Evolutionary conservation across 331 rosid species (phyloP), one percentile per base, ranked within the genome.

Genomic region (Quercus lobata): DNA sequence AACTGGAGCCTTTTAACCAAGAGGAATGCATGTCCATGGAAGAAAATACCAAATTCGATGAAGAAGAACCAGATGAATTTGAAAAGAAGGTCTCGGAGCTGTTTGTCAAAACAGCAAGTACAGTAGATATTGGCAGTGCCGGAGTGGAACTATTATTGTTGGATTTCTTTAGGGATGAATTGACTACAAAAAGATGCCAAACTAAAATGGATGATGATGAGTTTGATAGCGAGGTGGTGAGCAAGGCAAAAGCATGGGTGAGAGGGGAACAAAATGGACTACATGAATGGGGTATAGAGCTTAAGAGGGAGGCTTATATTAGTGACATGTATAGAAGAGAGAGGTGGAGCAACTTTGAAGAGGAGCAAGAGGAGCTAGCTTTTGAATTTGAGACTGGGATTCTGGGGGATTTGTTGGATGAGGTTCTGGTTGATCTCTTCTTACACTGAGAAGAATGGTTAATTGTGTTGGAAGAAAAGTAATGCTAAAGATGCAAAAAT

Each of bases 91-190:
- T 87, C 72, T 73, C 68, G 37, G 78, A 83, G 29, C 62, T 86
- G 79, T 82, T 91, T 83, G 73, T 80, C 8, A 87, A 80, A 76
- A 79, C 76, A 72, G 84, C 65, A 32, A 10, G 77, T 73, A 71
- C 84, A 73, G 6, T 61, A 32, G 76, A 66, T 21, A 76, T 57
- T 30, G 65, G 17, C 24, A 66, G 22, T 1, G 83, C 61, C 24
- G 37, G 75, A 6, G 74, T 87, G 69, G 90, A 84, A 69, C 58
- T 66, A 79, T 24, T 91, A 44, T 6, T 89, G 68, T 54, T 89
- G 74, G 93, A 89, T 35, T 91, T 91, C 83, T 91, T 86, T 70
- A 73, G 22, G 66, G 89, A 86, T 66, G 89, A 89, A 41, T 55
- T 89, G 32, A 53, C 29, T 62, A 72, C 63, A 73, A 79, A 53